A percentile compares a stretch with the other conserved stretches of the same genome.
phyloP scores from a whole-genome alignment of 306 rosid genomes.

The Quercus parvula region DNA sequence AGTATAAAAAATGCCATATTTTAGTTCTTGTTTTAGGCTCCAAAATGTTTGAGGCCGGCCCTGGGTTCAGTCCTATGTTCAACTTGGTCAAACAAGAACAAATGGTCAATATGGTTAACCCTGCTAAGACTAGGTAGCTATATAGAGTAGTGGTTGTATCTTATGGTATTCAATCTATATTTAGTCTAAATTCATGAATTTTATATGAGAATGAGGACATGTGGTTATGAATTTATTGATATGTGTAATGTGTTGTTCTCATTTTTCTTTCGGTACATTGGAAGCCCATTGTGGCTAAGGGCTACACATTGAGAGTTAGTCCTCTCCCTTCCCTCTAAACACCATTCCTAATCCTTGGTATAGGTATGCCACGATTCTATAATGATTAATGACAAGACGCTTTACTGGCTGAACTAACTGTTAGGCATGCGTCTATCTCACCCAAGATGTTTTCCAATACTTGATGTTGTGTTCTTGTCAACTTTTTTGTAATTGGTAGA shows the following conservation, averaged over 20 bases:
- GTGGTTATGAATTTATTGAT: not conserved
- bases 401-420: not conserved
- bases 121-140: not conserved
- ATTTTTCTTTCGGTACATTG: not conserved
- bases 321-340: too few relatives aligned
- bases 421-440: not conserved
- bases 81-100: not conserved
- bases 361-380: too few relatives aligned
- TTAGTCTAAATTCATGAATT: not conserved
- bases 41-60: too few relatives aligned
- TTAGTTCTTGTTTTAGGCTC: too few relatives aligned
- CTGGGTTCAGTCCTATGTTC: conserved; percentile 35
- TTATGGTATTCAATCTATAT: not conserved
- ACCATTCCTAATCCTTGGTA: too few relatives aligned
- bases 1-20: too few relatives aligned
- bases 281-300: not conserved
- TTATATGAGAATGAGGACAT: not conserved
- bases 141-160: not conserved
- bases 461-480: not conserved
- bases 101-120: not conserved
- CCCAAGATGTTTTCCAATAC: not conserved
- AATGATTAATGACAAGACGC: too few relatives aligned
- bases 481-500: too few relatives aligned
- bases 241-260: not conserved
- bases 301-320: too few relatives aligned